Conservation (phyloP, 2,329 filamentous ascomycete species). For the Paracamarosporium sp. region DNA sequence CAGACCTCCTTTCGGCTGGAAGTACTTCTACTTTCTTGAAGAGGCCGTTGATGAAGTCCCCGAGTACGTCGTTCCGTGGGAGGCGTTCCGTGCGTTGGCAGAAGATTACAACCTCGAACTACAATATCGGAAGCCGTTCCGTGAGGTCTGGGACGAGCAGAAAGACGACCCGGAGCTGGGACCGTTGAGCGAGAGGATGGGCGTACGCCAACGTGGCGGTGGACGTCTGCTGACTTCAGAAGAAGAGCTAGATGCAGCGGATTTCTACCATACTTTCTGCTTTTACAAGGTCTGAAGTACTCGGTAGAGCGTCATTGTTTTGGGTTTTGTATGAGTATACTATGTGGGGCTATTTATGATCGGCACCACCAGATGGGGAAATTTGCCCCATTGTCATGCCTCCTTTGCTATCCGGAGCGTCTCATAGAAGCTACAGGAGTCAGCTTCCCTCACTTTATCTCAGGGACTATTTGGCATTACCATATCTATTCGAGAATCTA, state of each 20-base stretch:
- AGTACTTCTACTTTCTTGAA: slow-evolving; percentile 94
- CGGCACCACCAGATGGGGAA: not conserved
- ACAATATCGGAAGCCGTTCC: slow-evolving; percentile 90
- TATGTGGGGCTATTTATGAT: slow-evolving; percentile 8
- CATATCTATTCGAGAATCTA: not conserved
- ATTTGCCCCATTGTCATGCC: not conserved
- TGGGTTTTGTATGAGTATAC: not conserved
- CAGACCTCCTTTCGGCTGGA: slow-evolving; percentile 95
- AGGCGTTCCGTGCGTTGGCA: slow-evolving; percentile 91
- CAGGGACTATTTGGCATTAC: not conserved
- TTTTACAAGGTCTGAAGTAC: slow-evolving; percentile 87
- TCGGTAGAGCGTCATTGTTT: not conserved
- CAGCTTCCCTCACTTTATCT: not conserved
- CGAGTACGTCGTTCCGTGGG: slow-evolving; percentile 98
- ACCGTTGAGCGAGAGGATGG: slow-evolving; percentile 92
- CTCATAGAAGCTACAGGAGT: not conserved
- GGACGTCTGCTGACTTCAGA: slow-evolving; percentile 73
- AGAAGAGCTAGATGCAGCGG: slow-evolving; percentile 85
- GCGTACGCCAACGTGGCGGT: slow-evolving; percentile 75
- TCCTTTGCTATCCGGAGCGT: not conserved
- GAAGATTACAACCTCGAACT: slow-evolving; percentile 97
- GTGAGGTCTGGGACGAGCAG: slow-evolving; percentile 90
- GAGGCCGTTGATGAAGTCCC: slow-evolving; percentile 96
- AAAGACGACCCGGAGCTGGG: slow-evolving; percentile 84
- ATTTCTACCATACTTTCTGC: slow-evolving; percentile 92